Base-by-base conservation (phyloP, 805 yeast genomes). In the Naumovozyma castellii region DNA sequence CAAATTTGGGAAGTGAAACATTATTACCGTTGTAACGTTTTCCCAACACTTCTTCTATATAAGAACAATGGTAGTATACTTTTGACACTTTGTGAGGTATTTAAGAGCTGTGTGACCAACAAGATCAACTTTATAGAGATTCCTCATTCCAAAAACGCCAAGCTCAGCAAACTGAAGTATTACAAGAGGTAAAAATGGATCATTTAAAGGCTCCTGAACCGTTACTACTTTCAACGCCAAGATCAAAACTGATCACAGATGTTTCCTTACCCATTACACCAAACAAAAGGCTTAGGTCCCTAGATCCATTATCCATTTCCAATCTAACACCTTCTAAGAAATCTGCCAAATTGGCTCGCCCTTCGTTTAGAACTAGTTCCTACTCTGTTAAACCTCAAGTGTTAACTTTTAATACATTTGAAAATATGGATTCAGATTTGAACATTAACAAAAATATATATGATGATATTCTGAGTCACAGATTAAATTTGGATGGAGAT, bases 141-240 rank as follows among this genome's bases (percentile, higher is more conserved):
- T n/a, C n/a, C n/a, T n/a, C n/a, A n/a, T n/a, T n/a, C n/a, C n/a
- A n/a, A n/a, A n/a, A n/a, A n/a, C n/a, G n/a, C n/a, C n/a, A n/a
- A n/a, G n/a, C n/a, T n/a, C n/a, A n/a, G n/a, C n/a, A n/a, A n/a
- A n/a, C n/a, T n/a, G n/a, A n/a, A n/a, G n/a, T n/a, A 29, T 5
- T 35, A 25, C 14, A 18, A 27, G 13, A 4, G 17, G n/a, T 18
- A 3, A 38, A 14, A 14, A 33, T 32, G 37, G 33, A 34, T 18
- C 12, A 29, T 20, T 30, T 32, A n/a, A 29, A 12, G 20, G 30
- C 30, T n/a, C 22, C 40, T 14, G 41, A 42, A n/a, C 9, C 30
- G 18, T 4, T 20, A 6, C 14, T 37, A n/a, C 31, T 44, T 8
- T 44, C 48, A 10, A 50, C 54, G 2, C 54, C 54, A n/a, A 35